Evolutionary conservation across 352 stramenopile species (phyloP), one percentile per base, ranked within the genome.

Genomic region (Globisporangium okanoganense): DNA sequence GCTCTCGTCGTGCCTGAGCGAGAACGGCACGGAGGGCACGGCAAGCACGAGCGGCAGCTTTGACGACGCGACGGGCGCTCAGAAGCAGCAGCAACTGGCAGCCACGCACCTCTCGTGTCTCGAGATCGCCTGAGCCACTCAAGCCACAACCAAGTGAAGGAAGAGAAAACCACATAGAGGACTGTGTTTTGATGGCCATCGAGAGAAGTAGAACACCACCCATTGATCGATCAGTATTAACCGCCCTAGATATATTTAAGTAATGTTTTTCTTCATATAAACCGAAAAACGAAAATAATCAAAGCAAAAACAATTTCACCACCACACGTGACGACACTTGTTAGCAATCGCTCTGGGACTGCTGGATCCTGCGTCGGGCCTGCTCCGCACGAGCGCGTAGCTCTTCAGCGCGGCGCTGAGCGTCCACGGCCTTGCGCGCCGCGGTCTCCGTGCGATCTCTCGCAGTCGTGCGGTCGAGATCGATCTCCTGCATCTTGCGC

Each of bases 11-110:
- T 79, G 69, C n/a, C 56, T 65, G 13, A 79, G 66, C 35, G 73
- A 65, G 20, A 80, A 62, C 52, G 63, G 52, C 33, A 87, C 76
- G 0, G 75, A 87, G 54, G 69, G 66, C 48, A 88, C 78, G 24
- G 75, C 66, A 38, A 88, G 82, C 71, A 82, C 75, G 33, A 86
- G 73, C 43, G 70, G 68, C 56, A 93, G 84, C 49, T 83, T 64
- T 14, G 75, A 83, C 10, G 67, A 65, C 24, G 51, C 20, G 16
- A 44, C 55, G 22, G 44, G 48, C 61, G 8, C 45, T 38, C 20
- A 68, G 69, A 47, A 64, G 56, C 54, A 69, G 45, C 29, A 74
- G 35, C 56, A 66, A 27, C 56, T 18, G 38, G 22, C 3, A 48
- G 25, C 36, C 7, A 74, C 65, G 2, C 71, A 79, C 40, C 62